phyloP scores from a whole-genome alignment of 805 yeast species.

The Dipodascopsis uninucleata region DNA sequence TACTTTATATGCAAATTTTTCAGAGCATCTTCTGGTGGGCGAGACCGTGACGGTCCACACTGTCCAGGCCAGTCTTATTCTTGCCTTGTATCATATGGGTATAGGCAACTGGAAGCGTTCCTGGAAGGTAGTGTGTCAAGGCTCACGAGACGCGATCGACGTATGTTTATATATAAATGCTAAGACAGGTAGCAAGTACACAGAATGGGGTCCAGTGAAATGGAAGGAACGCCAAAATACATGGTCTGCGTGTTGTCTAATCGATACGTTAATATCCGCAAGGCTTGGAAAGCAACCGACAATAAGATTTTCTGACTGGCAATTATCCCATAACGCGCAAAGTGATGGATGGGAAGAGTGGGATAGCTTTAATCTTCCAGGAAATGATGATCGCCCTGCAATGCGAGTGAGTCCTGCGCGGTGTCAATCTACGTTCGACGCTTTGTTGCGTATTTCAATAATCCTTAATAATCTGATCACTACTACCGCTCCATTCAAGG shows the following conservation, averaged over 20 bases:
- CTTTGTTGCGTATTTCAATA: not conserved
- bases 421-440: constrained; percentile 12
- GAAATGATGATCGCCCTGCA: not conserved
- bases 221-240: too few relatives aligned
- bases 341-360: constrained; percentile 12
- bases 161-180: too few relatives aligned
- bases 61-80: constrained; percentile 2
- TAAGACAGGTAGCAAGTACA: too few relatives aligned
- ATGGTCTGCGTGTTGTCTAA: too few relatives aligned
- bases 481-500: too few relatives aligned
- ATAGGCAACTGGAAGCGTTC: constrained; percentile 9
- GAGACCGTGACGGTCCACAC: not conserved
- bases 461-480: not conserved
- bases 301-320: not conserved
- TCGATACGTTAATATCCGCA: too few relatives aligned
- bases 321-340: not conserved
- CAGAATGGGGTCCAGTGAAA: too few relatives aligned
- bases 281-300: constrained; percentile 3
- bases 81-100: constrained; percentile 7
- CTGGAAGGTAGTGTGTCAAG: too few relatives aligned
- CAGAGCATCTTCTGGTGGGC: too few relatives aligned
- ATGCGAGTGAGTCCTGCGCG: constrained; percentile 7
- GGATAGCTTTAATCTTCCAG: constrained; percentile 10
- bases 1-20: too few relatives aligned
- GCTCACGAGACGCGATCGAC: too few relatives aligned